phyloP scores from a whole-genome alignment of 768 basidiomycete species.

The Rhizopogon salebrosus region DNA sequence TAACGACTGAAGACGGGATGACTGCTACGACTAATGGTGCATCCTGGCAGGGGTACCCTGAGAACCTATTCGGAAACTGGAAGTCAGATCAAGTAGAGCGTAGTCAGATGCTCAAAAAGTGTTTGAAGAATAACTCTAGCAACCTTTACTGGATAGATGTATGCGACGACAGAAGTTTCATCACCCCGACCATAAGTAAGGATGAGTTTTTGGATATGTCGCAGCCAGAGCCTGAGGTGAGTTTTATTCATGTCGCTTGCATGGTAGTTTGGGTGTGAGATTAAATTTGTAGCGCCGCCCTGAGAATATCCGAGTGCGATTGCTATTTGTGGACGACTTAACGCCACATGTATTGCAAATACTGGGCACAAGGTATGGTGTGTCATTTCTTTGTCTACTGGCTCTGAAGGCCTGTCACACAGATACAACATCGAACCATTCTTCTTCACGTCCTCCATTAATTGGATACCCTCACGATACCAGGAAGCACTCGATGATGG shows the following conservation, averaged over 20 bases:
- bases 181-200: neutral
- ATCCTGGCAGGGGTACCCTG: slow-evolving; percentile 25
- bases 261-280: neutral
- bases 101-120: slow-evolving; percentile 24
- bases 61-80: slow-evolving; percentile 28
- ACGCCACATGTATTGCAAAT: slow-evolving; percentile 49
- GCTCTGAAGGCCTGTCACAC: neutral
- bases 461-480: slow-evolving; percentile 66
- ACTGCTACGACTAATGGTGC: neutral
- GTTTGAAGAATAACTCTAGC: slow-evolving; percentile 12
- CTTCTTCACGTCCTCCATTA: slow-evolving; percentile 58
- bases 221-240: slow-evolving; percentile 29
- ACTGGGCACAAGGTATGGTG: slow-evolving; percentile 46
- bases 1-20: no score
- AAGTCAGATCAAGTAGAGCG: slow-evolving; percentile 24
- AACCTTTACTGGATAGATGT: slow-evolving; percentile 22
- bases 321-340: slow-evolving; percentile 46
- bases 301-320: slow-evolving; percentile 36
- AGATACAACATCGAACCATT: slow-evolving; percentile 58
- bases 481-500: slow-evolving; percentile 40
- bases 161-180: slow-evolving; percentile 7
- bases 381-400: neutral
- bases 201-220: slow-evolving; percentile 31
- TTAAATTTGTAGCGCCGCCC: slow-evolving; percentile 30
- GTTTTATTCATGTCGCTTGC: slow-evolving; percentile 10